These are phyloP conservation scores for Diaporthe eres DNA, from an alignment of 2,329 filamentous ascomycete genomes.

Conservation along the genomic window DNA sequence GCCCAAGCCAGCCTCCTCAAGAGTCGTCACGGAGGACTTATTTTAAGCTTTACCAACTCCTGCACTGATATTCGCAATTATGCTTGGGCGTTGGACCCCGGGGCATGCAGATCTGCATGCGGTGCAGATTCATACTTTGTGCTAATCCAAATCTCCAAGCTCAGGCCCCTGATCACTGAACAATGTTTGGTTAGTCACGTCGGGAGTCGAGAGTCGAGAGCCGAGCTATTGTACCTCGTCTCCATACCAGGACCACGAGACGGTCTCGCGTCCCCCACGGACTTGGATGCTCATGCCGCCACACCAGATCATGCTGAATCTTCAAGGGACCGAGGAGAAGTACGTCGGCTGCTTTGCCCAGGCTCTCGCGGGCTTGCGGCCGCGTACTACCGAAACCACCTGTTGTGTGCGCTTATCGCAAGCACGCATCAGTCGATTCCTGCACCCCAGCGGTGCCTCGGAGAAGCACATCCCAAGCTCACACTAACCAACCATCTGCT, in stretches of 20 bases:
- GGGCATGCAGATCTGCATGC: slow-evolving; percentile 30
- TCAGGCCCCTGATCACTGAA: neutral
- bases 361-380: neutral
- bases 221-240: neutral
- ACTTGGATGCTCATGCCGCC: neutral
- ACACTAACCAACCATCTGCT: slow-evolving; percentile 24
- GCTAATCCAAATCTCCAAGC: slow-evolving; percentile 4
- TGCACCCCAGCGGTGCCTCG: slow-evolving; percentile 39
- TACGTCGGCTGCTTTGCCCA: neutral
- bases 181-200: neutral
- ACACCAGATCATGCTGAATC: neutral
- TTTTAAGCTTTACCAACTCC: slow-evolving; percentile 28
- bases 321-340: neutral
- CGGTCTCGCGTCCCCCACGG: neutral
- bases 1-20: neutral
- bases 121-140: slow-evolving; percentile 6
- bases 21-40: neutral
- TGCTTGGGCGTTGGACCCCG: neutral
- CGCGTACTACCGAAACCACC: neutral
- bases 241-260: neutral
- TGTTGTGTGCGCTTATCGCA: slow-evolving; percentile 23
- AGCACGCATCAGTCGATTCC: slow-evolving; percentile 10
- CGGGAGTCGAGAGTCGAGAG: neutral
- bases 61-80: slow-evolving; percentile 22
- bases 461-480: slow-evolving; percentile 34